These are phyloP conservation scores for Aspergillus fijiensis DNA, from an alignment of 2,329 filamentous ascomycete genomes.

Conservation along the genomic window DNA sequence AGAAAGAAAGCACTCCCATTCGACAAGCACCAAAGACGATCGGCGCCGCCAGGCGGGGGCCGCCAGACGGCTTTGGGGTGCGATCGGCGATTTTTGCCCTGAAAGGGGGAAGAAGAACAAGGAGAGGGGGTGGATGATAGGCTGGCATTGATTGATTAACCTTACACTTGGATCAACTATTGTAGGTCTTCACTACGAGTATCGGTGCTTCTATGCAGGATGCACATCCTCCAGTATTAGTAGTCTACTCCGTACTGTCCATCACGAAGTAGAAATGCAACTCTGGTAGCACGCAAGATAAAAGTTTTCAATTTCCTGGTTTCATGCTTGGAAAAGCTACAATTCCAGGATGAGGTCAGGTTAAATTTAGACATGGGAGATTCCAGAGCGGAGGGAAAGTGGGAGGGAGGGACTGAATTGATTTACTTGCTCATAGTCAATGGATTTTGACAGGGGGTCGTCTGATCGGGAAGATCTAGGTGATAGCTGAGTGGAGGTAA, in stretches of 20 bases:
- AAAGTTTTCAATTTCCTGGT: neutral
- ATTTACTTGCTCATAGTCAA: too few relatives aligned
- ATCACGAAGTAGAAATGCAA: neutral
- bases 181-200: neutral
- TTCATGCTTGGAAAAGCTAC: neutral
- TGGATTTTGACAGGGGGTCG: neutral
- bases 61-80: constrained; percentile 5
- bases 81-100: constrained; percentile 8
- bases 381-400: neutral
- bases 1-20: constrained; percentile 10
- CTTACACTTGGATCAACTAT: constrained; percentile 6
- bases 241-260: too few relatives aligned
- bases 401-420: neutral
- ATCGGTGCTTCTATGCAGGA: constrained; percentile 14
- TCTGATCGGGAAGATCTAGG: neutral
- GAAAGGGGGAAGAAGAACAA: neutral
- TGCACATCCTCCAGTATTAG: constrained; percentile 3
- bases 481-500: too few relatives aligned
- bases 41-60: constrained; percentile 2
- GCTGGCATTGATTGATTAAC: constrained; percentile 10
- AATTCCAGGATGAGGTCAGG: neutral
- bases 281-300: neutral
- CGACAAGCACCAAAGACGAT: neutral
- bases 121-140: constrained; percentile 9
- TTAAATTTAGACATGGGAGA: neutral